Evolutionary conservation across 1,284 basidiomycete genomes (phyloP), one percentile per base, ranked within the genome.

Genomic region (Moesziomyces sp.): DNA sequence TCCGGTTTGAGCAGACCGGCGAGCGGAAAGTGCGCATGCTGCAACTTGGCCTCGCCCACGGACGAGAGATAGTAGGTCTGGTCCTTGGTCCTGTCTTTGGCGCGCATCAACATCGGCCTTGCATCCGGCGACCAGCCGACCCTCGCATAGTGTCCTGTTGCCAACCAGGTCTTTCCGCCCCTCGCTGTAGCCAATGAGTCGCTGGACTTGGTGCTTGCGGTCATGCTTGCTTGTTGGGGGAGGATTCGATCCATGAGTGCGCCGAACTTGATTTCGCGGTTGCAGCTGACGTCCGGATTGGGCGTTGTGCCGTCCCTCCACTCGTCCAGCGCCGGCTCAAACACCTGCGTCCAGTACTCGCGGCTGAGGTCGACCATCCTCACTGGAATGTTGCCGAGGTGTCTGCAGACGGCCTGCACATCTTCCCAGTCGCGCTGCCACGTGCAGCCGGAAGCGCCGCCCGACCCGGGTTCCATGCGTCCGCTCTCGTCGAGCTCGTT

Each of bases 351-450:
- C 80, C 80, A 83, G 42, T 83, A 81, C 46, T 77, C 73, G 23
- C 40, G 69, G 24, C 74, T 77, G 8, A 81, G 61, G 50, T 82
- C 77, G 30, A 77, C 33, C 58, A 54, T 68, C 46, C 30, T 53
- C 48, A 68, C 60, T 88, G 90, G 33, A 88, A 89, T 43, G 92
- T 89, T 53, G 86, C 91, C 56, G 89, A 81, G 87, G 75, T 87
- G 88, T 60, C 84, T 87, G 81, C 93, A 94, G 10, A 97, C 92
- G 9, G 86, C 86, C 77, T 91, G 90, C 1, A 97, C 95, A 79
- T 96, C 93, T 58, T 91, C 88, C 92, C 93, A 98, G 79, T 98
- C 95, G 58, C 90, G 91, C 85, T 97, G 91, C 96, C 96, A 98
- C 80, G 93, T 91, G 82, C 96, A 97, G 0, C 93, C 93, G 35